A percentile compares a stretch with the other conserved stretches of the same genome.
Evolutionary conservation across 352 stramenopile genomes (phyloP).

Genomic region (Lagenidium sp.): DNA sequence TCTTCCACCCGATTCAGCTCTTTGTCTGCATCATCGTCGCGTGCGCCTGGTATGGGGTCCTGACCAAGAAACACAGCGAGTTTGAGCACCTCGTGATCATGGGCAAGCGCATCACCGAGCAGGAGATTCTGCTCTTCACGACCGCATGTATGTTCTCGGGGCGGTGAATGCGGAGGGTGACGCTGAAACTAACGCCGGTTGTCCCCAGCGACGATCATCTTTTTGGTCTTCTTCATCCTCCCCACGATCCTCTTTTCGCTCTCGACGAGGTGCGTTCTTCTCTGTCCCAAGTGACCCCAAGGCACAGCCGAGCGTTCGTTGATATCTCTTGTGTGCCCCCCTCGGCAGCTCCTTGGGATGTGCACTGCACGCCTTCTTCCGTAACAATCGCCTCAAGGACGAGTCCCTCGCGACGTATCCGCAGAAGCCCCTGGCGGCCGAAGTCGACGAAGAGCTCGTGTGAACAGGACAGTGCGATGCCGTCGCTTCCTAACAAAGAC

Average conservation of each 20-base stretch:
- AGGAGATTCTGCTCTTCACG: constrained; percentile 50
- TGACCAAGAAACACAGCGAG: constrained; percentile 41
- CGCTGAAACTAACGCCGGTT: not conserved
- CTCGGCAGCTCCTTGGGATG: constrained; percentile 27
- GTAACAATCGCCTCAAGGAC: constrained; percentile 64
- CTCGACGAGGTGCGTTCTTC: constrained; percentile 43
- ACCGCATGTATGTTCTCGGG: constrained; percentile 34
- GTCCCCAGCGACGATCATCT: constrained; percentile 45
- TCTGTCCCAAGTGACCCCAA: no score
- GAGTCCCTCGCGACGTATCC: no score
- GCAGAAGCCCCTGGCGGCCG: no score
- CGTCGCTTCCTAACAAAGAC: no score
- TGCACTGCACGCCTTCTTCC: constrained; percentile 39
- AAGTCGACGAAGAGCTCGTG: constrained; percentile 26
- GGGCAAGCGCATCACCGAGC: constrained; percentile 44
- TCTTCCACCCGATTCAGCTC: constrained; percentile 65
- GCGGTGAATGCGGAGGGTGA: not conserved
- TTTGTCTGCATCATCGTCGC: constrained; percentile 49
- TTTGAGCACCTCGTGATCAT: constrained; percentile 41
- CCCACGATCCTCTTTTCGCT: constrained; percentile 59
- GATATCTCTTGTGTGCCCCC: not conserved
- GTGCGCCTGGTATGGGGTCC: constrained; percentile 56
- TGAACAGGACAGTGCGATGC: no score
- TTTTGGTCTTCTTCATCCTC: constrained; percentile 67
- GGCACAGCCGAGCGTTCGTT: not conserved